Evolutionary conservation across 306 rosid species (phyloP).

Genomic region (Gynostemma pentaphyllum): DNA sequence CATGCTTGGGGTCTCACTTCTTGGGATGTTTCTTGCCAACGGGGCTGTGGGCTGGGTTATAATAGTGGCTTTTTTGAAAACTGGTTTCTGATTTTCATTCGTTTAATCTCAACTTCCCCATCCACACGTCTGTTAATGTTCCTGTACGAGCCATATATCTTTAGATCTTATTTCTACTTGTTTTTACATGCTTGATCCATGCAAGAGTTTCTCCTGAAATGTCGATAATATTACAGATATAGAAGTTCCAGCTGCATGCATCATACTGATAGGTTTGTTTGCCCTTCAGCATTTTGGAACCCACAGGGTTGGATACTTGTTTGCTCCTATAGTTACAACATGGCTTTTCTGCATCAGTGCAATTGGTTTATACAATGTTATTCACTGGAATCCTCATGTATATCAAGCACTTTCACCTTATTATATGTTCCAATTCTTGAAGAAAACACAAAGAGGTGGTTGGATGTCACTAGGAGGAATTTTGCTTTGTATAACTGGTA

Average conservation of each 20-base stretch:
- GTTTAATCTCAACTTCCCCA: neutral
- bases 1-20: neutral
- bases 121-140: neutral
- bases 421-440: slow-evolving; percentile 47
- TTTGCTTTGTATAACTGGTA: slow-evolving; percentile 77
- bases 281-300: slow-evolving; percentile 96
- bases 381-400: slow-evolving; percentile 51
- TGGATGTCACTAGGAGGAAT: slow-evolving; percentile 92
- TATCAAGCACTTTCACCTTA: slow-evolving; percentile 72
- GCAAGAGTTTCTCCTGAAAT: slow-evolving; percentile 15
- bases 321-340: slow-evolving; percentile 66
- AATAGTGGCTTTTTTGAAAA: neutral
- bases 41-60: neutral
- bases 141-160: neutral
- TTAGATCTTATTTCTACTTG: neutral
- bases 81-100: neutral
- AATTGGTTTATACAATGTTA: slow-evolving; percentile 72
- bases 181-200: neutral
- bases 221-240: slow-evolving; percentile 40
- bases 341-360: slow-evolving; percentile 81
- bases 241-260: slow-evolving; percentile 74
- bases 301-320: slow-evolving; percentile 85
- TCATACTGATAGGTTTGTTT: slow-evolving; percentile 68
- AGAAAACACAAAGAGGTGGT: slow-evolving; percentile 54
- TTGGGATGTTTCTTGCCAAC: neutral